Conservation (phyloP, 176 grass and related monocot genomes). For the Juncus effusus region DNA sequence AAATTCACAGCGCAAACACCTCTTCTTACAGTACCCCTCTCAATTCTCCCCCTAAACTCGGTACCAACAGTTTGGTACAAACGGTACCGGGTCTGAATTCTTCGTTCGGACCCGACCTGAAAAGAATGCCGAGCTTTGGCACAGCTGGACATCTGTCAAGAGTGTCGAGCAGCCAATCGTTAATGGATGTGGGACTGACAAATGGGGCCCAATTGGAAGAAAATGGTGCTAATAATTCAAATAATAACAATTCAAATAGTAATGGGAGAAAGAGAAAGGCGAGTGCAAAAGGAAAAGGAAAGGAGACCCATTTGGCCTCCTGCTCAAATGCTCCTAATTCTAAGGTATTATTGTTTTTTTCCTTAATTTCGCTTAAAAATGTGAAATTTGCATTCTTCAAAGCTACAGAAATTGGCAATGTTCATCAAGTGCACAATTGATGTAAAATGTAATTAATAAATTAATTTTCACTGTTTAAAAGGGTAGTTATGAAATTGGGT, state of each 20-base stretch:
- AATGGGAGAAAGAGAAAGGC: constrained; percentile 51
- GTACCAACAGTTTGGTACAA: neutral
- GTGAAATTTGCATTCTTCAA: neutral
- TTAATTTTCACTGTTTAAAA: too few relatives aligned
- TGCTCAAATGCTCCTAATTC: constrained; percentile 9
- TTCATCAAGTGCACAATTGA: too few relatives aligned
- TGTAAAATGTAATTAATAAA: too few relatives aligned
- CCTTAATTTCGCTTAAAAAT: neutral
- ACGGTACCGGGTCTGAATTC: neutral
- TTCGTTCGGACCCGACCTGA: constrained; percentile 16
- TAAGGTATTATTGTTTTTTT: constrained; percentile 20
- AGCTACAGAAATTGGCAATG: too few relatives aligned
- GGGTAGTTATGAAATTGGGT: too few relatives aligned
- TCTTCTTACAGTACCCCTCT: constrained; percentile 53
- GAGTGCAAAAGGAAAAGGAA: constrained; percentile 36
- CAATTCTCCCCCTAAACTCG: constrained; percentile 36
- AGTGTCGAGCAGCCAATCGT: constrained; percentile 46
- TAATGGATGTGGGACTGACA: constrained; percentile 18
- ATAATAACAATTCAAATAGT: constrained; percentile 18
- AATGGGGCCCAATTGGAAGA: neutral
- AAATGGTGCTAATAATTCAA: neutral
- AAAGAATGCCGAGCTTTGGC: constrained; percentile 23
- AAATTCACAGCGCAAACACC: constrained; percentile 24
- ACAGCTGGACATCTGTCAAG: constrained; percentile 32
- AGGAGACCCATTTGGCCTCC: constrained; percentile 28